Base-by-base conservation (phyloP, 352 stramenopile species). In the Phytophthora ramorum region DNA sequence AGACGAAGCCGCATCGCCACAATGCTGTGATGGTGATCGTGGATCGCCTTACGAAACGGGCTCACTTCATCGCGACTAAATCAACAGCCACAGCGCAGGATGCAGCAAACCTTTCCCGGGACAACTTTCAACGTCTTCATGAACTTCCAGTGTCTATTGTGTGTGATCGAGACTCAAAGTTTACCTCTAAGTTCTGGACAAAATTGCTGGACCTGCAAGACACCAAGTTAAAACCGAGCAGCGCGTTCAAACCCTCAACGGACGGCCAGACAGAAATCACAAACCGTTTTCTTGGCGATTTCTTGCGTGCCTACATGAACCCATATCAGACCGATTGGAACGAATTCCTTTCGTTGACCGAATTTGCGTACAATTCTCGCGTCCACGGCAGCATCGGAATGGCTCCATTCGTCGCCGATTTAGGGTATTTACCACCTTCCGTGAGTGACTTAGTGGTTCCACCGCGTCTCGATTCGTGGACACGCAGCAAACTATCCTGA, bases 211-310 rank as follows among this genome's bases (percentile, higher is more conserved):
- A 1, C 10, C 14, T 45, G 2, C 50, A 66, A n/a, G 43, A 60
- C 10, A 49, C 48, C 0, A 46, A 60, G 28, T 17, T 66, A 8
- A 9, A 4, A 0, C 22, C 50, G 0, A 66, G 41, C 48, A 49
- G 32, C 8, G 58, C 58, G 0, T 66, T 66, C 17, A 59, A 60
- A 22, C 49, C 50, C 2, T 54, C 38, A 2, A 66, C 49, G 9
- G 48, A 66, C 13, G 58, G 58, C 2, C 49, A 66, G 19, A 61
- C 47, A 8, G 47, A 58, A 12, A 51, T 50, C 7, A 58, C 47
- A 0, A 65, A 65, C 3, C 16, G 20, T 1, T 63, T 24, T 9
- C 14, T 63, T n/a, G 55, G 20, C 10, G 44, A 63, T 20, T 63
- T 41, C 4, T 32, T 63, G 5, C 55, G 44, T 0, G 44, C 49